These are phyloP conservation scores for Rhytidhysteron rufulum DNA, from an alignment of 2,329 filamentous ascomycete genomes.

Conservation along the genomic window DNA sequence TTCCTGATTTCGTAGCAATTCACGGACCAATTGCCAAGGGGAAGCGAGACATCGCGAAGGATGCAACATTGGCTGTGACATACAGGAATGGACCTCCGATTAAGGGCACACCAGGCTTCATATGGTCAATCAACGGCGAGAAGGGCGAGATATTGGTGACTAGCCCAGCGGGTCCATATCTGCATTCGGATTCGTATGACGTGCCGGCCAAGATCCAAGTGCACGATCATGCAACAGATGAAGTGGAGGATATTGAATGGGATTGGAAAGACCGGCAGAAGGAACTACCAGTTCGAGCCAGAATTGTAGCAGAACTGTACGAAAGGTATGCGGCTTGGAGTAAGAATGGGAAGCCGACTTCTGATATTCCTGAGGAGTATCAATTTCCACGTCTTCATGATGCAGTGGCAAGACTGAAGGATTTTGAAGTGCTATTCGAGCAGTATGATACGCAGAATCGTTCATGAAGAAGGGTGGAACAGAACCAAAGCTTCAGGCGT, in stretches of 20 bases:
- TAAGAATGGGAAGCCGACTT: too few relatives aligned
- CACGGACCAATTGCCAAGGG: constrained; percentile 36
- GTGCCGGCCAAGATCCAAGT: constrained; percentile 45
- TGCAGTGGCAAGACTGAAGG: too few relatives aligned
- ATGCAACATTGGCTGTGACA: constrained; percentile 43
- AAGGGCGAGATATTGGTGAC: constrained; percentile 32
- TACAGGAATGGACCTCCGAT: constrained; percentile 50
- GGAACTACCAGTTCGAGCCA: constrained; percentile 18
- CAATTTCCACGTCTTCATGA: too few relatives aligned
- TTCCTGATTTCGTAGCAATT: constrained; percentile 44
- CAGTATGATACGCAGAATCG: too few relatives aligned
- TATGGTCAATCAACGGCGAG: constrained; percentile 50
- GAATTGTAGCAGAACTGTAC: too few relatives aligned
- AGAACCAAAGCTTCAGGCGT: too few relatives aligned
- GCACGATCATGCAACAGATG: constrained; percentile 47
- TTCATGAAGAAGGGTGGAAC: too few relatives aligned
- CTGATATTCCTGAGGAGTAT: too few relatives aligned
- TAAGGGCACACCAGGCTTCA: constrained; percentile 43
- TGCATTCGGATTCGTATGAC: constrained; percentile 20
- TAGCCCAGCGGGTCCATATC: constrained; percentile 16
- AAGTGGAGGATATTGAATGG: constrained; percentile 43
- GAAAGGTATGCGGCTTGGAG: too few relatives aligned
- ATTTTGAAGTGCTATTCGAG: too few relatives aligned
- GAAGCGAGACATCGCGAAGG: constrained; percentile 20
- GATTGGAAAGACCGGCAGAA: constrained; percentile 38